These are phyloP conservation scores for Suhomyces pyralidae DNA, from an alignment of 805 yeast genomes.

Conservation along the genomic window DNA sequence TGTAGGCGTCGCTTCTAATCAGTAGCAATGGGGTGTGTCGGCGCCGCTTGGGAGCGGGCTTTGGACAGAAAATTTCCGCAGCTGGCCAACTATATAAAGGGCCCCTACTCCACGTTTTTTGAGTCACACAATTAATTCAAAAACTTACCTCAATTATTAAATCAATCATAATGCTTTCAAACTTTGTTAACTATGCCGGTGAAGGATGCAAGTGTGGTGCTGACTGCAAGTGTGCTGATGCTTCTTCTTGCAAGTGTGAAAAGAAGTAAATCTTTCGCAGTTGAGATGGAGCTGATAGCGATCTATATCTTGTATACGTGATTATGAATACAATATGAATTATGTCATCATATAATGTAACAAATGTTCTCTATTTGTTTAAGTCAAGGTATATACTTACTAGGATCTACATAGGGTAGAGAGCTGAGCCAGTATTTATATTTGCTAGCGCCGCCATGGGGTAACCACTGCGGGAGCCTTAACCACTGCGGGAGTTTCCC, in stretches of 20 bases:
- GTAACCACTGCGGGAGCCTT: no score
- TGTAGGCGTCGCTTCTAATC: neutral
- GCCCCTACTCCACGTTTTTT: neutral
- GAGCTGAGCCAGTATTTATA: no score
- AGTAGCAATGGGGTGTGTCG: neutral
- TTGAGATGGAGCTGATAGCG: neutral
- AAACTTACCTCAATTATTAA: neutral
- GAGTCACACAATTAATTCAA: neutral
- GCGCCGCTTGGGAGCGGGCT: neutral
- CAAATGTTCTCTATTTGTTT: no score
- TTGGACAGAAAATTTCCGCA: neutral
- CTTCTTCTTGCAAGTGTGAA: slow-evolving; percentile 1
- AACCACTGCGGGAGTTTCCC: no score
- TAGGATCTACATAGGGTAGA: no score
- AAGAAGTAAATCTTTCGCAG: neutral
- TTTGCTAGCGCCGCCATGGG: no score
- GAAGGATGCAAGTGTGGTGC: slow-evolving; percentile 7
- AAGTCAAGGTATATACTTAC: no score
- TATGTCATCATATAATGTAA: neutral
- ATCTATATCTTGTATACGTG: neutral
- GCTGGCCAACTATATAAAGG: neutral
- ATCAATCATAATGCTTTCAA: neutral
- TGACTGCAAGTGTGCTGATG: slow-evolving; percentile 5
- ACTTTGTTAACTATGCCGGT: slow-evolving; percentile 5
- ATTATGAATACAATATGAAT: neutral